Conservation (phyloP, 106 monocot genomes). For the Ottelia alismoides region DNA sequence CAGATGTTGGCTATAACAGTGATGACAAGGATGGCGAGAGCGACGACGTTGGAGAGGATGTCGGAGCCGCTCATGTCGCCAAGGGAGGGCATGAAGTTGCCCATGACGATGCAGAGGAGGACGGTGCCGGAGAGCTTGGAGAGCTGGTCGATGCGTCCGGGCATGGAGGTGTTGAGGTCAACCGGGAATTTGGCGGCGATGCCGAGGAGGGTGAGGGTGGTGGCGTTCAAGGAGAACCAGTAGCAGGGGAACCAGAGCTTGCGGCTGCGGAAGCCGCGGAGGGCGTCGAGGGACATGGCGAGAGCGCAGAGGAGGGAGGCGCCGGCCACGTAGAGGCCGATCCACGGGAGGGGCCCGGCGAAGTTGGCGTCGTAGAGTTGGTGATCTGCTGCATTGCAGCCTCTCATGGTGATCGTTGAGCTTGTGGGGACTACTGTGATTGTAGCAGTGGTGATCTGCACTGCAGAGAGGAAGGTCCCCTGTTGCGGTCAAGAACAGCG, state of each 20-base stretch:
- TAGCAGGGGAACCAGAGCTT: slow-evolving; percentile 11
- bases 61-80: slow-evolving; percentile 5
- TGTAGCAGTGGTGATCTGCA: no score
- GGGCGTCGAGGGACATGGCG: slow-evolving; percentile 4
- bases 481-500: no score
- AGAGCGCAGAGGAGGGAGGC: slow-evolving; percentile 4
- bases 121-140: slow-evolving; percentile 8
- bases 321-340: slow-evolving; percentile 13
- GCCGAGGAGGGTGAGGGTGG: slow-evolving; percentile 12
- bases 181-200: slow-evolving; percentile 11
- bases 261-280: slow-evolving; percentile 8
- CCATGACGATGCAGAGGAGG: slow-evolving; percentile 14
- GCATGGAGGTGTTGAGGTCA: slow-evolving; percentile 11
- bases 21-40: slow-evolving; percentile 13
- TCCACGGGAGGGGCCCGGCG: slow-evolving; percentile 8
- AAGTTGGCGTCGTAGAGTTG: slow-evolving; percentile 3
- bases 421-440: no score
- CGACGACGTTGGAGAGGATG: slow-evolving; percentile 4
- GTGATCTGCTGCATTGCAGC: neutral
- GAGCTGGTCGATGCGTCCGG: slow-evolving; percentile 10
- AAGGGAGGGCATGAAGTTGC: slow-evolving; percentile 15
- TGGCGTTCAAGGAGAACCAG: slow-evolving; percentile 17
- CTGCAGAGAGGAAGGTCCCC: no score
- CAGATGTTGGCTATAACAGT: slow-evolving; percentile 12
- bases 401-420: no score